Evolutionary conservation across 2,329 filamentous ascomycete species (phyloP).

Genomic region (Penicillium sp.): DNA sequence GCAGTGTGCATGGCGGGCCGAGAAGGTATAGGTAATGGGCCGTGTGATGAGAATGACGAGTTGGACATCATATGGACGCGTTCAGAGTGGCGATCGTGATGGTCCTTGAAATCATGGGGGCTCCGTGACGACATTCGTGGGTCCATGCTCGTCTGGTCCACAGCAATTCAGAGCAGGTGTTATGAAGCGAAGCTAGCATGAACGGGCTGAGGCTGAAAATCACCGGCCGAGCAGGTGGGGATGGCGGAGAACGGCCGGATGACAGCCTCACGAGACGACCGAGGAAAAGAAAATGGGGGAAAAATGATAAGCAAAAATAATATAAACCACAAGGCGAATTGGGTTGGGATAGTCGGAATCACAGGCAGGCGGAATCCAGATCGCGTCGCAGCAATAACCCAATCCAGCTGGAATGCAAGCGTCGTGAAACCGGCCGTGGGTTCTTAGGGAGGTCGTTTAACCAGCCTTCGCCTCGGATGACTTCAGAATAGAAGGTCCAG

Average conservation of each 20-base stretch:
- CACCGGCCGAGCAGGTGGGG: not conserved
- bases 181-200: slow-evolving; percentile 12
- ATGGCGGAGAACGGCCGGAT: slow-evolving; percentile 2
- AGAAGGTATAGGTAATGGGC: slow-evolving; percentile 67
- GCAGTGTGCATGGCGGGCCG: slow-evolving; percentile 51
- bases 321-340: not conserved
- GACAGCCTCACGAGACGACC: slow-evolving; percentile 1
- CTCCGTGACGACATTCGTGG: slow-evolving; percentile 47
- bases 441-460: slow-evolving; percentile 25
- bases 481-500: slow-evolving; percentile 26
- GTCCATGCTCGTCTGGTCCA: slow-evolving; percentile 45
- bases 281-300: slow-evolving; percentile 9
- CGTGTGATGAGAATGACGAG: slow-evolving; percentile 48
- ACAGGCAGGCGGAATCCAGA: slow-evolving; percentile 25
- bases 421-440: slow-evolving; percentile 28
- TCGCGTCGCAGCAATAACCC: slow-evolving; percentile 27
- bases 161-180: slow-evolving; percentile 23
- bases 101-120: slow-evolving; percentile 46
- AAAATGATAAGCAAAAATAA: slow-evolving; percentile 9
- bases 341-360: not conserved
- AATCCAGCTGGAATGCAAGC: slow-evolving; percentile 32
- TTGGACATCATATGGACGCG: slow-evolving; percentile 47
- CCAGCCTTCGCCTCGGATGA: slow-evolving; percentile 17
- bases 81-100: slow-evolving; percentile 41
- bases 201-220: slow-evolving; percentile 18